Percentiles rank a stretch among this genome's conserved stretches.
These are phyloP conservation scores for barrel medic (Medicago truncatula) DNA, from an alignment of 306 rosid genomes.

Conservation along the genomic window MtrunA17r5.0-ANR NC_053045.1:45415501-45416000, in stretches of 20 bases:
- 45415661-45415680: conserved; percentile 32
- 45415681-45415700: conserved; percentile 33
- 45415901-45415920: conserved; percentile 53
- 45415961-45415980: conserved; percentile 79
- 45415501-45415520: neutral
- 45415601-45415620: conserved; percentile 47
- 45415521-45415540: neutral
- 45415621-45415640: conserved; percentile 31
- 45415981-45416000: conserved; percentile 48
- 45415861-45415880: conserved; percentile 36
- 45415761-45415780: conserved; percentile 40
- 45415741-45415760: conserved; percentile 44
- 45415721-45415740: conserved; percentile 35
- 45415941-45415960: conserved; percentile 67
- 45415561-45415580: neutral
- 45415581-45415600: conserved; percentile 21
- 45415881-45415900: conserved; percentile 48
- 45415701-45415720: conserved; percentile 27
- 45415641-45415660: conserved; percentile 28
- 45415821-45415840: conserved; percentile 33
- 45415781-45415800: conserved; percentile 35
- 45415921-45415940: conserved; percentile 54
- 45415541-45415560: conserved; percentile 25
- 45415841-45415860: conserved; percentile 41
- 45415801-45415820: conserved; percentile 26